Base-by-base conservation (phyloP, 1,284 basidiomycete genomes). In the Puccinia polysora region DNA sequence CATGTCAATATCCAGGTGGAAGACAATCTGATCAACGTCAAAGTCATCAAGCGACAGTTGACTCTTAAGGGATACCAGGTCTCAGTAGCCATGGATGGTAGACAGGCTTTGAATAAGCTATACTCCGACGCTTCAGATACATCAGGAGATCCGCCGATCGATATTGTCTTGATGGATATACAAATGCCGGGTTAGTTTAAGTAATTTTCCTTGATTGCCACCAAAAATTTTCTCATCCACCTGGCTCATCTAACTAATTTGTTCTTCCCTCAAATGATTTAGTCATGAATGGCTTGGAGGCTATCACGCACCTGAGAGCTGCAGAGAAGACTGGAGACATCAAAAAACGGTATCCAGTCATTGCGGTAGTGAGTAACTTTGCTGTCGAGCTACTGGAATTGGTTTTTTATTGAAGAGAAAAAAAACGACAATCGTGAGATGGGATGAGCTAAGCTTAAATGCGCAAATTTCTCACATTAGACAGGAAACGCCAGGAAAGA, bases 161-260 rank as follows among this genome's bases (percentile, higher is more conserved):
- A 56, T 20, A 70, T 70, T 20, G 58, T 70, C n/a, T 20, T 70
- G n/a, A 70, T 70, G 67, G 67, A 70, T 20, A 70, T 70, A 6
- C 67, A 70, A 60, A 62, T 70, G 55, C 67, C 58, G 15, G 67
- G 67, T 70, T 7, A 30, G 67, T 49, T 58, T 40, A 45, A 45
- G n/a, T 45, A 10, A 45, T 45, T 45, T 10, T 10, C n/a, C n/a
- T 45, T 45, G 40, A 10, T 45, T 45, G 10, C n/a, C 10, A 45
- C n/a, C 10, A 45, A n/a, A 15, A 30, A 23, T 34, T 14, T 15
- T n/a, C 25, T 64, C 30, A 36, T 15, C 28, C 47, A 36, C 4
- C 38, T 18, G 30, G 10, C 18, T 28, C 32, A 23, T 38, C 40
- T 58, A 47, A 8, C 28, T 20, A 14, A 15, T 65, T 36, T 50